These are phyloP conservation scores for Miscanthus lutarioriparius DNA, from an alignment of 176 grass and related monocot genomes.

Conservation along the genomic window DNA sequence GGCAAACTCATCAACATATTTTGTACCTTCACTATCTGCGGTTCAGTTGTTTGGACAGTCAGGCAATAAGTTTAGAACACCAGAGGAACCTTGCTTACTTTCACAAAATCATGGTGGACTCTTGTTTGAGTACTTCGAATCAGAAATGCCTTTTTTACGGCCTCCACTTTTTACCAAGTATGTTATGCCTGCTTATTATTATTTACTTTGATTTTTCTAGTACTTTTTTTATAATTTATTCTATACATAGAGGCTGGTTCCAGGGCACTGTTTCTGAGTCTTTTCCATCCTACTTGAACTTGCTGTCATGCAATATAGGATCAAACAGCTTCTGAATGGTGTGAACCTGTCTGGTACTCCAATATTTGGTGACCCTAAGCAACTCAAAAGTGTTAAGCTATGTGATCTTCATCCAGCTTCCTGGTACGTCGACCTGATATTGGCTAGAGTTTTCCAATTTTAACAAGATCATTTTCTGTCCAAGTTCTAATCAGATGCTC, in stretches of 20 bases:
- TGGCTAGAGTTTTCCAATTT: neutral
- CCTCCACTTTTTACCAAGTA: slow-evolving; percentile 51
- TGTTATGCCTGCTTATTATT: slow-evolving; percentile 11
- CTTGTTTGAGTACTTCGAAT: slow-evolving; percentile 57
- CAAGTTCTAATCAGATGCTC: neutral
- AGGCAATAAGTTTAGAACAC: neutral
- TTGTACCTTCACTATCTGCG: slow-evolving; percentile 54
- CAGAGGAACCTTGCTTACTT: neutral
- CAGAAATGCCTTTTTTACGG: slow-evolving; percentile 41
- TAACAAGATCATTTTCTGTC: neutral
- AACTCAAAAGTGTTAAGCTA: slow-evolving; percentile 35
- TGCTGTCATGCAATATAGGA: slow-evolving; percentile 30
- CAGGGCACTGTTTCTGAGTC: neutral
- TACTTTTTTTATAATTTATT: neutral
- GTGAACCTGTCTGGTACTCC: neutral
- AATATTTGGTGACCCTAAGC: slow-evolving; percentile 44
- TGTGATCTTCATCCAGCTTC: slow-evolving; percentile 51
- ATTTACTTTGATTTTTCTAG: neutral
- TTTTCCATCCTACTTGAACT: neutral
- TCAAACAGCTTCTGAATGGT: slow-evolving; percentile 35
- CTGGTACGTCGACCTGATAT: slow-evolving; percentile 18
- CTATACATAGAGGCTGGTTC: neutral
- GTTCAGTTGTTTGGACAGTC: slow-evolving; percentile 51
- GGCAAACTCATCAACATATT: slow-evolving; percentile 41
- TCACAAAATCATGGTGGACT: slow-evolving; percentile 21